Base-by-base conservation (phyloP, 179 eudicot genomes). In the Beta macrorhiza region DNA sequence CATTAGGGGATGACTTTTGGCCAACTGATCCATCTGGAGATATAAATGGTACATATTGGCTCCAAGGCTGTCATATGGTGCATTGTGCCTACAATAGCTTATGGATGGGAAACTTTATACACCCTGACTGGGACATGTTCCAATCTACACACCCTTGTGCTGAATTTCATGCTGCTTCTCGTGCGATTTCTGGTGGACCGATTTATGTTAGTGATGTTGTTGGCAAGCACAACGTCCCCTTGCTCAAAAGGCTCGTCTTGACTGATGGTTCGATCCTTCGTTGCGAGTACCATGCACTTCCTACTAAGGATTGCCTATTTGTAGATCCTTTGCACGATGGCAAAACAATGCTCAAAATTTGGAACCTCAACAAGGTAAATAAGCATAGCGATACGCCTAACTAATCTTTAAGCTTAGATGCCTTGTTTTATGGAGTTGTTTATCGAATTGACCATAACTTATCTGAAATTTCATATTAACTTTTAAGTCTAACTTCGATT, bases 121-220 rank as follows among this genome's bases (percentile, higher is more conserved):
- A 93, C 44, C 98, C 98, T 0, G 98, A 95, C 37, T 95, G 98
- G 98, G 98, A 95, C 85, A 95, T 95, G 98, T 95, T 95, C 82
- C 98, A 95, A 75, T 93, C 98, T 0, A 95, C 97, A 0, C 98
- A 95, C 70, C 98, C 97, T 7, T 95, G 98, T 68, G 97, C 97
- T 5, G 92, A 91, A 80, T 95, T 95, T 78, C 98, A 95, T 61
- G 98, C 98, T 15, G 97, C 98, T 0, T 95, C 97, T 0, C 91
- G 98, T 0, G 97, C 98, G 5, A 84, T 95, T 42, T 95, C 97
- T 2, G 98, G 98, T 67, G 98, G 98, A 0, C 98, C 98, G 0
- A 89, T 93, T 22, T 95, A 95, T 72, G 90, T 95, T 22, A 93
- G 97, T 42, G 98, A 93, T 72, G 87, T 89, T 0, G 98, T 93